Base-by-base conservation (phyloP, 1,284 basidiomycete genomes). In the Melampsora larici-populina region DNA sequence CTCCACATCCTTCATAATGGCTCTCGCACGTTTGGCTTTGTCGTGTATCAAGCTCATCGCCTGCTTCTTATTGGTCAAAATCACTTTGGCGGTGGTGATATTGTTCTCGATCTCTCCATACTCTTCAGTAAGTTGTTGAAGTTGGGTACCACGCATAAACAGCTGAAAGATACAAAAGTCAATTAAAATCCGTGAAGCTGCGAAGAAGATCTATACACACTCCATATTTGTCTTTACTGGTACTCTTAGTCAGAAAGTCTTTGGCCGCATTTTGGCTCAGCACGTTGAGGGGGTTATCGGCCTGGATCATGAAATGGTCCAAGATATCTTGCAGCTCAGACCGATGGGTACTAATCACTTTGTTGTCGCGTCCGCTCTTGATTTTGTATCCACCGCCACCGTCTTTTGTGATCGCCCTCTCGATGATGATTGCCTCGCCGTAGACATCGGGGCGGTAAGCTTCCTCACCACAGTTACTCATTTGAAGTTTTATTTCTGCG, bases 261-360 rank as follows among this genome's bases (percentile, higher is more conserved):
- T 93, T 88, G 1, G 89, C 88, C 68, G 88, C 82, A 71, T 86
- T 85, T 79, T 86, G 85, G 8, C 82, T 85, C 51, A 86, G 82
- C 8, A 99, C 90, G 79, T 94, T 97, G 88, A 98, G 90, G 0
- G 95, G 95, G 82, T 97, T 97, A 83, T 99, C 97, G 79, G 98
- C 92, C 80, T 86, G 82, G 13, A 99, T 94, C 82, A 93, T 93
- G 89, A 96, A 95, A 81, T 94, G 91, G 82, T 97, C 92, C 81
- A 90, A 90, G 70, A 98, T 96, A 2, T 90, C 88, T 55, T 92
- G 88, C 29, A 99, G 85, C 82, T 97, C 93, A 36, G 93, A 90
- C 79, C 89, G 89, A 85, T 92, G 94, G 24, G 86, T 90, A 51
- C 90, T 91, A 70, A 97, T 84, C 7, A 89, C 84, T 78, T 87